phyloP scores from a whole-genome alignment of 1,139 yeast genomes.

The Geotrichum aggregatum region DNA sequence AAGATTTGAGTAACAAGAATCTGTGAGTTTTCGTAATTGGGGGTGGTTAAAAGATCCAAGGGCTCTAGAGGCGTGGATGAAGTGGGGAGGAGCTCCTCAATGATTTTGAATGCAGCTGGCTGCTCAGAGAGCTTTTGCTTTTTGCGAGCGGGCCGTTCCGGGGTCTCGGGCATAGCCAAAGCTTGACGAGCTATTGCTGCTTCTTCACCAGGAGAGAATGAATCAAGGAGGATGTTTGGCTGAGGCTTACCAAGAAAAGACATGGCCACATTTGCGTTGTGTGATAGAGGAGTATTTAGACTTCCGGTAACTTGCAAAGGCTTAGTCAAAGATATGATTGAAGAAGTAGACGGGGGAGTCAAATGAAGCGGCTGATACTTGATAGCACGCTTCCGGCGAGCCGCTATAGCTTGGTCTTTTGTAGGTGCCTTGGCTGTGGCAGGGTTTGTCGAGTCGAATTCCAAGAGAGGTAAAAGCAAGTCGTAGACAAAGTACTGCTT shows the following conservation, averaged over 20 bases:
- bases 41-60: slow-evolving; percentile 39
- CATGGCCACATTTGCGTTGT: slow-evolving; percentile 15
- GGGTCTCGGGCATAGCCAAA: slow-evolving; percentile 15
- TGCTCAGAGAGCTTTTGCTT: slow-evolving; percentile 29
- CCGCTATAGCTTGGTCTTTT: slow-evolving; percentile 45
- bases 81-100: slow-evolving; percentile 28
- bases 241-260: slow-evolving; percentile 9
- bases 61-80: slow-evolving; percentile 48
- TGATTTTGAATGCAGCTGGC: slow-evolving; percentile 24
- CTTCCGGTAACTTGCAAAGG: slow-evolving; percentile 17
- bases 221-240: not conserved
- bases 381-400: slow-evolving; percentile 36
- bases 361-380: slow-evolving; percentile 23
- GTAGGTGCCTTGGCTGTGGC: slow-evolving; percentile 61
- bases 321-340: slow-evolving; percentile 11
- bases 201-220: slow-evolving; percentile 11
- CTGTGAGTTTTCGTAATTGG: slow-evolving; percentile 47
- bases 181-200: not conserved
- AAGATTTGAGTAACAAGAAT: slow-evolving; percentile 57
- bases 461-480: slow-evolving; percentile 59
- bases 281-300: slow-evolving; percentile 14
- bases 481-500: slow-evolving; percentile 62
- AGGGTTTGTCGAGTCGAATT: slow-evolving; percentile 50
- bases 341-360: slow-evolving; percentile 17
- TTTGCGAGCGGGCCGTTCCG: slow-evolving; percentile 5